phyloP scores from a whole-genome alignment of 495 filamentous ascomycete species.

The Chaetomium tenue region DNA sequence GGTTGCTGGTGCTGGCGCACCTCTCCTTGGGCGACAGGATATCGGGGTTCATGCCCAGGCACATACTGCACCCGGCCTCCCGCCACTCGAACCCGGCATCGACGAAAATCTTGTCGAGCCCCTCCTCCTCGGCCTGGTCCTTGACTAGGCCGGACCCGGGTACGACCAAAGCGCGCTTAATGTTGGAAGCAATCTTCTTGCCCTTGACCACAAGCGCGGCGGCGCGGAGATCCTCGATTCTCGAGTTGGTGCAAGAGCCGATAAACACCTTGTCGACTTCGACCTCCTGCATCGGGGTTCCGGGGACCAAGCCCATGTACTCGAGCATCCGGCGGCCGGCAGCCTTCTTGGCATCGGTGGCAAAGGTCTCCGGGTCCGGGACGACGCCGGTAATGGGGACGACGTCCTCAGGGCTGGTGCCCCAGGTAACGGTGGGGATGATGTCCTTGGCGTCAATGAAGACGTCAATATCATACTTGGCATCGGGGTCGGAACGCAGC shows the following conservation, averaged over 20 bases:
- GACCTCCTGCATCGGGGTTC: conserved; percentile 88
- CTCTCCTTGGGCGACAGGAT: conserved; percentile 92
- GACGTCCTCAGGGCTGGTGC: conserved; percentile 94
- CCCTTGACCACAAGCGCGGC: conserved; percentile 84
- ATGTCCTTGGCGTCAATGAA: conserved; percentile 91
- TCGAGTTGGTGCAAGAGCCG: conserved; percentile 94
- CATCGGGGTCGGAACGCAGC: conserved; percentile 78
- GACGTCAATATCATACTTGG: conserved; percentile 82
- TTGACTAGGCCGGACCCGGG: conserved; percentile 95
- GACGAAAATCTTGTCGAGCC: conserved; percentile 85
- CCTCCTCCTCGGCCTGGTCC: conserved; percentile 85
- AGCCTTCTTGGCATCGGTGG: conserved; percentile 70
- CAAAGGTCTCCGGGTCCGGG: conserved; percentile 82
- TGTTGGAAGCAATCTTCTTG: conserved; percentile 76
- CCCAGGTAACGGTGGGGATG: conserved; percentile 91
- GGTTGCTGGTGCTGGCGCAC: conserved; percentile 93
- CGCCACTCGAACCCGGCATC: conserved; percentile 97
- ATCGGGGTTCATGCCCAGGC: conserved; percentile 98
- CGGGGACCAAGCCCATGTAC: conserved; percentile 90
- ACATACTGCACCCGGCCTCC: conserved; percentile 98
- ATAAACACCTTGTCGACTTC: conserved; percentile 94
- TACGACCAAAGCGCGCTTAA: conserved; percentile 94
- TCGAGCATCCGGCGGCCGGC: conserved; percentile 79
- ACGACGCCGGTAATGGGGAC: conserved; percentile 88
- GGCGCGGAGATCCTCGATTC: conserved; percentile 92